These are phyloP conservation scores for Pezicula carpinea DNA, from an alignment of 2,329 filamentous ascomycete genomes.

Conservation along the genomic window DNA sequence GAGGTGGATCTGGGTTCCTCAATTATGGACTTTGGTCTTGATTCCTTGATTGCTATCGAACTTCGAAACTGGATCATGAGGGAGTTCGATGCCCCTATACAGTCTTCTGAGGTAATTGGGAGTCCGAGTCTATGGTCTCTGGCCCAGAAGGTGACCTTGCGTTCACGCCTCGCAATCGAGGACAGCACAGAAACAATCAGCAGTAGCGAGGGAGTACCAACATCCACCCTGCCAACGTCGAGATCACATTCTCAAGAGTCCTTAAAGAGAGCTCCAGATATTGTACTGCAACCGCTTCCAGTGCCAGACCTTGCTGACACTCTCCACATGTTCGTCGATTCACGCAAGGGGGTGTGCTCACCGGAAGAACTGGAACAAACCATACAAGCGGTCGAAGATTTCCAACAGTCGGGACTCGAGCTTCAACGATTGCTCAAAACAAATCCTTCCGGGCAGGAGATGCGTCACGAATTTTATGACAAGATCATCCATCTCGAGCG, in stretches of 20 bases:
- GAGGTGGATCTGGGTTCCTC: background rate
- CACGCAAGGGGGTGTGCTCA: background rate
- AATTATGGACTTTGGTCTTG: slow-evolving; percentile 35
- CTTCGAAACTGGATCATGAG: slow-evolving; percentile 26
- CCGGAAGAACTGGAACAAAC: background rate
- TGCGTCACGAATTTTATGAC: background rate
- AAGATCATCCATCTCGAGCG: background rate
- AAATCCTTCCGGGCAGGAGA: background rate
- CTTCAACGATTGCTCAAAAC: background rate
- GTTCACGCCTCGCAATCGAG: background rate
- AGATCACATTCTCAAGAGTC: background rate
- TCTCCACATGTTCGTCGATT: background rate
- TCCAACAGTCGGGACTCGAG: background rate
- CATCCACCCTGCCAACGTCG: background rate
- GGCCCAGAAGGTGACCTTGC: background rate
- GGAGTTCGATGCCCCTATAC: slow-evolving; percentile 26
- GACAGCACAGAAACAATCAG: background rate
- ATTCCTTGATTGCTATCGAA: slow-evolving; percentile 9
- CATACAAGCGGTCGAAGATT: background rate
- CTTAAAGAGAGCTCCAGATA: background rate
- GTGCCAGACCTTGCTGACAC: background rate
- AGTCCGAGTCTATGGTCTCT: background rate
- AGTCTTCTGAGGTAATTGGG: background rate
- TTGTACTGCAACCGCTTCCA: background rate
- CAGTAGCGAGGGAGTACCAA: background rate